These are phyloP conservation scores for Phytopythium sindhum DNA, from an alignment of 352 stramenopile species.

Conservation along the genomic window DNA sequence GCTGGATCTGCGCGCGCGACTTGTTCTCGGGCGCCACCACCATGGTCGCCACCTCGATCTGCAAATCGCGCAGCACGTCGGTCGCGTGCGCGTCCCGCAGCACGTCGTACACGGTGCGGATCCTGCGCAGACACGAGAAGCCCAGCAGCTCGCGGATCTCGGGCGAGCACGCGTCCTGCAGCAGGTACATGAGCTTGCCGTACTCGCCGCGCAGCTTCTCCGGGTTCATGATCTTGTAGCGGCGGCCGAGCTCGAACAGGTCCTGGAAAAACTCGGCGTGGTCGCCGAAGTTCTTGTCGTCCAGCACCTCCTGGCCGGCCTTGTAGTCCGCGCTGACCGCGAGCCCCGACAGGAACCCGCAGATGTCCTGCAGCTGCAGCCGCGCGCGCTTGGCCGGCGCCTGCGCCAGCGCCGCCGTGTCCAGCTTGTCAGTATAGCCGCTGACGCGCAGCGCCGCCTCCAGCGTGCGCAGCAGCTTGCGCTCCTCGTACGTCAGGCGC, in stretches of 20 bases:
- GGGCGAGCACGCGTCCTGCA: slow-evolving; percentile 89
- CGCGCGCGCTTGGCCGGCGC: slow-evolving; percentile 78
- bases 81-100: slow-evolving; percentile 69
- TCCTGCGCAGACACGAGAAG: slow-evolving; percentile 77
- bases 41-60: slow-evolving; percentile 93
- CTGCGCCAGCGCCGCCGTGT: slow-evolving; percentile 60
- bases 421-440: slow-evolving; percentile 93
- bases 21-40: slow-evolving; percentile 93
- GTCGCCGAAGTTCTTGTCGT: slow-evolving; percentile 89
- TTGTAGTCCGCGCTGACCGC: slow-evolving; percentile 89
- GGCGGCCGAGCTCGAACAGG: slow-evolving; percentile 92
- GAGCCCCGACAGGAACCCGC: slow-evolving; percentile 89
- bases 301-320: slow-evolving; percentile 78
- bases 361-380: slow-evolving; percentile 90
- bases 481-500: slow-evolving; percentile 93
- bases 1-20: slow-evolving; percentile 85
- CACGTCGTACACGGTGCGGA: slow-evolving; percentile 91
- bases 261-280: slow-evolving; percentile 88
- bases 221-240: slow-evolving; percentile 99
- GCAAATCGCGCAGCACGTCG: slow-evolving; percentile 77
- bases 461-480: slow-evolving; percentile 92
- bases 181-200: slow-evolving; percentile 94
- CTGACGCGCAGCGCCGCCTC: slow-evolving; percentile 92
- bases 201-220: slow-evolving; percentile 97
- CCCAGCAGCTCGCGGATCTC: slow-evolving; percentile 84